These are phyloP conservation scores for Rhizophagus prolifer DNA, from an alignment of 192 early-diverging fungal genomes.

Conservation along the genomic window DNA sequence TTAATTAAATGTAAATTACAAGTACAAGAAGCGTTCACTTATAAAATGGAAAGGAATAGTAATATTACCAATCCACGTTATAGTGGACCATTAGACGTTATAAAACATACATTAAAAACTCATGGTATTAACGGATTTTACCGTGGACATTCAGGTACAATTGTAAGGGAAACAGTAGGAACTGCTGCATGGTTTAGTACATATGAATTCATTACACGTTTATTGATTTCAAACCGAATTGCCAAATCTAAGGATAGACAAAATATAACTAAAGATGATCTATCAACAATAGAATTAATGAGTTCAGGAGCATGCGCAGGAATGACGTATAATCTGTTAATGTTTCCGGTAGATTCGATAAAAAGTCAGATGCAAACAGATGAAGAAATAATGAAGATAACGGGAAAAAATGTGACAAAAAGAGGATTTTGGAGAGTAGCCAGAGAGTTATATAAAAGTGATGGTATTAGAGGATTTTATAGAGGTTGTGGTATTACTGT, in stretches of 20 bases:
- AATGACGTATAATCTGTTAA: slow-evolving; percentile 80
- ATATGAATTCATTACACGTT: slow-evolving; percentile 76
- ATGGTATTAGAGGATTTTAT: slow-evolving; percentile 86
- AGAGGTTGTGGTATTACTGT: slow-evolving; percentile 93
- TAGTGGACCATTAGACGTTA: slow-evolving; percentile 58
- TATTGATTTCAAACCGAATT: slow-evolving; percentile 45
- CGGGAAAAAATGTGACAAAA: slow-evolving; percentile 8
- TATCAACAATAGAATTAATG: slow-evolving; percentile 75
- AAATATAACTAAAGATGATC: slow-evolving; percentile 62
- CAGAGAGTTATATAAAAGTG: slow-evolving; percentile 65
- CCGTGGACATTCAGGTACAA: slow-evolving; percentile 76
- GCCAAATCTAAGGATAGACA: slow-evolving; percentile 16
- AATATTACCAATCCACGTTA: slow-evolving; percentile 7
- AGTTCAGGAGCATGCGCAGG: slow-evolving; percentile 88
- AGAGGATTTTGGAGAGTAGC: slow-evolving; percentile 63
- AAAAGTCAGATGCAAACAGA: slow-evolving; percentile 93
- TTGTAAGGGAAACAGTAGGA: slow-evolving; percentile 88
- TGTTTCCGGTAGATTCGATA: slow-evolving; percentile 93
- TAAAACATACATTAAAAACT: slow-evolving; percentile 48
- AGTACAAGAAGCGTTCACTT: slow-evolving; percentile 63
- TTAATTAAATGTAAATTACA: slow-evolving; percentile 96
- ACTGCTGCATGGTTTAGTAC: slow-evolving; percentile 96
- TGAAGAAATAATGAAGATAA: slow-evolving; percentile 47
- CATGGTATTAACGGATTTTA: slow-evolving; percentile 73
- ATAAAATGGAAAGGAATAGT: slow-evolving; percentile 28